phyloP scores from a whole-genome alignment of 176 grass and related monocot species.

The Carex kokanica region DNA sequence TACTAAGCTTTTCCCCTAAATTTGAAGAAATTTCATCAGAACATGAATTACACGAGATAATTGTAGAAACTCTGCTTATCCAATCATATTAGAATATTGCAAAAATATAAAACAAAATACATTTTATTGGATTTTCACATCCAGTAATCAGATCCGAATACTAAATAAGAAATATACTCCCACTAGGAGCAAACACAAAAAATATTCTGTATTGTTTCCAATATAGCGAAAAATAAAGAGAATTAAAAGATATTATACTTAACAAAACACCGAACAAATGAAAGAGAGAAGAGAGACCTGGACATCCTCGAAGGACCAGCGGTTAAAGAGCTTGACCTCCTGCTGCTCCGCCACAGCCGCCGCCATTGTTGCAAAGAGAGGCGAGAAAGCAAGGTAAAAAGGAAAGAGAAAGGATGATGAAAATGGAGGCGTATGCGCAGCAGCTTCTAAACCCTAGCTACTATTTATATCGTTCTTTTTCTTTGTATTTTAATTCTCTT shows the following conservation, averaged over 20 bases:
- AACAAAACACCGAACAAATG: neutral
- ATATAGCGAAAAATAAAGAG: neutral
- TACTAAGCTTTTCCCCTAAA: neutral
- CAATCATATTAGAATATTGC: neutral
- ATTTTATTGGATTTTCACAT: neutral
- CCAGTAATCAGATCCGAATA: neutral
- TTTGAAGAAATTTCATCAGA: neutral
- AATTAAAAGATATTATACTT: too few relatives aligned
- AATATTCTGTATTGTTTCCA: neutral
- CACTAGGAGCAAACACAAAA: neutral
- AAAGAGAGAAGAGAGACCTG: slow-evolving; percentile 17
- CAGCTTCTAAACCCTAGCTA: slow-evolving; percentile 25
- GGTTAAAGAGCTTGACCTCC: slow-evolving; percentile 72
- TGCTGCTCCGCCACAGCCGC: slow-evolving; percentile 31
- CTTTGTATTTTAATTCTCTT: neutral
- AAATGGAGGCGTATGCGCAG: neutral
- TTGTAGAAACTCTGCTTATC: neutral
- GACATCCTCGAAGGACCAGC: slow-evolving; percentile 76
- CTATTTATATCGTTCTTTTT: neutral
- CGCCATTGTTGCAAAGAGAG: slow-evolving; percentile 24
- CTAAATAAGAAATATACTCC: neutral
- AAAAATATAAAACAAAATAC: neutral
- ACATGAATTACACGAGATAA: neutral
- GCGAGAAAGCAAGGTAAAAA: neutral
- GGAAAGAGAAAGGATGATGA: neutral